Evolutionary conservation across 2,329 filamentous ascomycete genomes (phyloP), one percentile per base, ranked within the genome.

Genomic region (Diaporthe caulivora): DNA sequence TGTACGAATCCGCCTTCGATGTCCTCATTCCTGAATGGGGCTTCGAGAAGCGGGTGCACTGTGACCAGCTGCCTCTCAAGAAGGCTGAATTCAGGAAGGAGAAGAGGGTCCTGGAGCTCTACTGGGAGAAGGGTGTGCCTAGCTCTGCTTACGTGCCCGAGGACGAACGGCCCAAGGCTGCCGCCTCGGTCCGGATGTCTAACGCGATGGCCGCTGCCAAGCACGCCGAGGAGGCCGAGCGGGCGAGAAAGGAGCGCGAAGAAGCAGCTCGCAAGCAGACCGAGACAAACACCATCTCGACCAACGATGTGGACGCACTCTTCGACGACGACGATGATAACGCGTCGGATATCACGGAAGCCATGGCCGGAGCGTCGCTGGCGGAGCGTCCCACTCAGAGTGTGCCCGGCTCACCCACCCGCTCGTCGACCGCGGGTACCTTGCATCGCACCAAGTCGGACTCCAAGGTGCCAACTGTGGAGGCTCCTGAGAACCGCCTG

Each of bases 1-100:
- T 99, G 42, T 99, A 99, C 83, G 97, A 99, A 84, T 98, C 97
- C 37, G 97, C 97, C 26, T 99, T 99, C 82, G 97, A 99, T 82
- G 95, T 99, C 55, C 89, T 99, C 76, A 98, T 99, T 82, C 97
- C 97, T 8, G 95, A 99, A 81, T 99, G 95, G 87, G 97, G 97
- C 77, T 98, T 99, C 78, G 97, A 99, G 88, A 99, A 99, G 91
- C 94, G 97, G 77, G 97, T 99, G 69, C 97, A 99, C 85, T 99
- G 97, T 82, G 97, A 99, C 81, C 97, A 99, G 87, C 88, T 99
- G 81, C 97, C 97, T 40, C 87, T 99, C 78, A 96, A 98, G 90
- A 99, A 99, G 88, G 97, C 97, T n/a, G 97, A 99, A 82, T 99
- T 97, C 85, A 92, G 97, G 84, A 98, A 98, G 88, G 95, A 97